A percentile compares a stretch with the other conserved stretches of the same genome.
Evolutionary conservation across 2,329 filamentous ascomycete species (phyloP).

Genomic region (Pseudogymnoascus sp.): DNA sequence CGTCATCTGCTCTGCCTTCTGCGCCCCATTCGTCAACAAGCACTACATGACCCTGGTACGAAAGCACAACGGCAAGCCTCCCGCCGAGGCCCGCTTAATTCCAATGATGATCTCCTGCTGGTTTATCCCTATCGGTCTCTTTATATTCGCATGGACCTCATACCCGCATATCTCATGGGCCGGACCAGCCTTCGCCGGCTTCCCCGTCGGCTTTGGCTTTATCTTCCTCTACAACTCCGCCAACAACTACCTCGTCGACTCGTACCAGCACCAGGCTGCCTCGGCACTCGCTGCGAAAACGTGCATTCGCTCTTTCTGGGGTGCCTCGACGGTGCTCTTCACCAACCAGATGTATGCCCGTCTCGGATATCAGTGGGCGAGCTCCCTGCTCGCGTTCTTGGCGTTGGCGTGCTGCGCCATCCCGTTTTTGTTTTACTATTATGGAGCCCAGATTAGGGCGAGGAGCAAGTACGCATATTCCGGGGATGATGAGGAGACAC

Average conservation of each 20-base stretch:
- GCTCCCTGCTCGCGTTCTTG: slow-evolving; percentile 63
- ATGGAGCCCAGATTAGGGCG: slow-evolving; percentile 61
- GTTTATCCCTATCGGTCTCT: slow-evolving; percentile 59
- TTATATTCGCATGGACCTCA: slow-evolving; percentile 60
- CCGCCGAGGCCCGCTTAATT: slow-evolving; percentile 68
- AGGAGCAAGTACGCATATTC: slow-evolving; percentile 66
- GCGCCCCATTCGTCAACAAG: slow-evolving; percentile 67
- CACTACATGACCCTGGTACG: slow-evolving; percentile 61
- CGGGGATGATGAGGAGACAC: slow-evolving; percentile 42
- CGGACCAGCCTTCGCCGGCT: slow-evolving; percentile 50
- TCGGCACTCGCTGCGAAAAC: slow-evolving; percentile 77
- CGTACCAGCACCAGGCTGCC: slow-evolving; percentile 66
- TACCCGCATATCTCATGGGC: slow-evolving; percentile 48
- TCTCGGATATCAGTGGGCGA: slow-evolving; percentile 69
- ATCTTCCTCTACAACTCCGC: slow-evolving; percentile 57
- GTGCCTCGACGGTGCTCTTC: slow-evolving; percentile 68
- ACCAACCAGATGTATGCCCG: slow-evolving; percentile 72
- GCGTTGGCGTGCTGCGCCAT: slow-evolving; percentile 71
- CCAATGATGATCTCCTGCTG: slow-evolving; percentile 76
- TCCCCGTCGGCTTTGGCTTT: slow-evolving; percentile 54
- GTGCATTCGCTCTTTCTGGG: slow-evolving; percentile 72
- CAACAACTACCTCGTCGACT: slow-evolving; percentile 53
- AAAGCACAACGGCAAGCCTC: slow-evolving; percentile 62
- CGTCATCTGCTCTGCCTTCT: slow-evolving; percentile 58
- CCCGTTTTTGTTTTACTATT: slow-evolving; percentile 74